Percentiles rank a stretch among this genome's conserved stretches.
Evolutionary conservation across 179 eudicot genomes (phyloP).

Genomic region (Camellia oleifera): DNA sequence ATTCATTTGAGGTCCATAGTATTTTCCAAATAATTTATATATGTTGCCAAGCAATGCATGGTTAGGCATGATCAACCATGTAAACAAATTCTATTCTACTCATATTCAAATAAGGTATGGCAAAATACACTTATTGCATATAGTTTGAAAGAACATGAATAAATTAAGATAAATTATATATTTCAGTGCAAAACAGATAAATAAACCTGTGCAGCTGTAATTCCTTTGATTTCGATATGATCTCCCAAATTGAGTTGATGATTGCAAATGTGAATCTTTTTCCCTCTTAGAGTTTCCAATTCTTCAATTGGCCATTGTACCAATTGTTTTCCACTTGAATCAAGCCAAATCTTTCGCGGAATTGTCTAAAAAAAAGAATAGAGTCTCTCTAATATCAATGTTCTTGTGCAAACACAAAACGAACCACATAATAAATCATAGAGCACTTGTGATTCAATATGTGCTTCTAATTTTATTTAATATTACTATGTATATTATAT

Average conservation of each 20-base stretch:
- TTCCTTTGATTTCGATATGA: conserved; percentile 43
- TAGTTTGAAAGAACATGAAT: no score
- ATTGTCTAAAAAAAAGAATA: conserved; percentile 27
- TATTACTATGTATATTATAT: no score
- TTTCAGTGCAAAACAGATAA: background rate
- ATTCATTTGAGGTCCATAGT: no score
- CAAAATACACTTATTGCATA: no score
- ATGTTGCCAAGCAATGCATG: no score
- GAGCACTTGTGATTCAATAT: no score
- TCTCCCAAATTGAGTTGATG: conserved; percentile 27
- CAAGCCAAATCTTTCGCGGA: conserved; percentile 58
- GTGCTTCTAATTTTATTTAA: no score
- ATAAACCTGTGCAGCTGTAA: conserved; percentile 52
- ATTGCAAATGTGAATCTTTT: conserved; percentile 26
- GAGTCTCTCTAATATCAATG: background rate
- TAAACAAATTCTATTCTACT: no score
- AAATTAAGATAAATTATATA: background rate
- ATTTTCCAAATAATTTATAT: no score
- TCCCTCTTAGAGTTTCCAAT: conserved; percentile 48
- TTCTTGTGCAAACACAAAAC: background rate
- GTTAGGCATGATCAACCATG: no score
- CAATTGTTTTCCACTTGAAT: conserved; percentile 45
- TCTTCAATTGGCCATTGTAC: conserved; percentile 14
- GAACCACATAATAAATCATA: no score
- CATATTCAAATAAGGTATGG: no score